Evolutionary conservation across 495 filamentous ascomycete genomes (phyloP).

Genomic region (Aspergillus egyptiacus): DNA sequence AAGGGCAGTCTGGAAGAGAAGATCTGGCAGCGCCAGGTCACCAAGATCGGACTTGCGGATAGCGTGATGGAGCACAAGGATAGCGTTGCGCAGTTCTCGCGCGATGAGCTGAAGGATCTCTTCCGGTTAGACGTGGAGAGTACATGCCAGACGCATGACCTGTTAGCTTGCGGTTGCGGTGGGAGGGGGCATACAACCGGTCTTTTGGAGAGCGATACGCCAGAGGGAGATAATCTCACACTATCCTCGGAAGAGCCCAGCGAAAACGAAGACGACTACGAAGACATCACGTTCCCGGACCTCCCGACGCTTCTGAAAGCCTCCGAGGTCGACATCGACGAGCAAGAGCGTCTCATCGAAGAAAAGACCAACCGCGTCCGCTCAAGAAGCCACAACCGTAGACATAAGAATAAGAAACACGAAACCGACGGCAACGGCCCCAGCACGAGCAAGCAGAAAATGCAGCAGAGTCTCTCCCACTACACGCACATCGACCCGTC

Average conservation of each 20-base stretch:
- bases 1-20: conserved; percentile 75
- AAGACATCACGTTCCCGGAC: conserved; percentile 28
- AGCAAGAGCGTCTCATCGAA: conserved; percentile 47
- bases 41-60: conserved; percentile 66
- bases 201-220: background rate
- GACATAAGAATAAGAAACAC: background rate
- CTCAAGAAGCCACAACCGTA: background rate
- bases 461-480: conserved; percentile 56
- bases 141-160: conserved; percentile 59
- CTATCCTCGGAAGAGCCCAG: conserved; percentile 20
- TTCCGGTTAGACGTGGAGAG: conserved; percentile 61
- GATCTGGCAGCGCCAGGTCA: conserved; percentile 77
- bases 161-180: conserved; percentile 62
- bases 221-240: conserved; percentile 5
- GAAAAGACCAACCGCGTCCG: conserved; percentile 7
- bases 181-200: conserved; percentile 43
- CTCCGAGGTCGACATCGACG: conserved; percentile 56
- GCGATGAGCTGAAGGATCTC: conserved; percentile 63
- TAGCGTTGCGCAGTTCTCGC: conserved; percentile 54
- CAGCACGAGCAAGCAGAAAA: conserved; percentile 30
- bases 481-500: conserved; percentile 63
- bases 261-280: conserved; percentile 28
- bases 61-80: conserved; percentile 61
- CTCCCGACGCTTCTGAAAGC: conserved; percentile 47
- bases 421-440: background rate